A percentile compares a stretch with the other conserved stretches of the same genome.
phyloP scores from a whole-genome alignment of 2,329 filamentous ascomycete species.

The Laburnicola sp. region DNA sequence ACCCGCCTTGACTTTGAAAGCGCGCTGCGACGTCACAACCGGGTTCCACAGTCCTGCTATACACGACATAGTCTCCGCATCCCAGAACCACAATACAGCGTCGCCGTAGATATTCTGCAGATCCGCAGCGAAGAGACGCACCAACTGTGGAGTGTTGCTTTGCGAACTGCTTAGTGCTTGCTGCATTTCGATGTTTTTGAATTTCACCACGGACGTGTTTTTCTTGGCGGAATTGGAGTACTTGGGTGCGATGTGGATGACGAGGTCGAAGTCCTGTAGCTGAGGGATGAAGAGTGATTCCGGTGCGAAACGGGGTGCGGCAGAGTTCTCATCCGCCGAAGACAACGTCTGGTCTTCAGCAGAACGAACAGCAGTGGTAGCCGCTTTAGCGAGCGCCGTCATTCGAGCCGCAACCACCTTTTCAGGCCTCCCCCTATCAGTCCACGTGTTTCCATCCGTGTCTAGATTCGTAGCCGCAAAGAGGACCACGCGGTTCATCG shows the following conservation, averaged over 20 bases:
- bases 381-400: conserved; percentile 78
- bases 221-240: conserved; percentile 44
- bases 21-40: conserved; percentile 52
- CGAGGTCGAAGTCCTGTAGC: conserved; percentile 78
- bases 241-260: conserved; percentile 70
- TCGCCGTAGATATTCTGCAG: conserved; percentile 68
- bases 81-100: conserved; percentile 78
- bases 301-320: conserved; percentile 41
- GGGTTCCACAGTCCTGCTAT: conserved; percentile 71
- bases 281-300: conserved; percentile 71
- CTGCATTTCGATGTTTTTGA: conserved; percentile 77
- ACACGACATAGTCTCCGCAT: conserved; percentile 59
- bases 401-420: conserved; percentile 84
- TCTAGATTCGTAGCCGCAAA: conserved; percentile 83
- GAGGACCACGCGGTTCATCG: conserved; percentile 79
- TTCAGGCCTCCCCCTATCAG: conserved; percentile 67
- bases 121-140: conserved; percentile 66
- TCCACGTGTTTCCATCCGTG: conserved; percentile 77
- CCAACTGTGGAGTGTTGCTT: conserved; percentile 62
- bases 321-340: conserved; percentile 15
- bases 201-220: conserved; percentile 54
- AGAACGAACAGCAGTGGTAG: conserved; percentile 54
- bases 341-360: conserved; percentile 52
- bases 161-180: conserved; percentile 34
- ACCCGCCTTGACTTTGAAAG: conserved; percentile 71